Evolutionary conservation across 2,329 filamentous ascomycete species (phyloP).

Genomic region (Cadophora malorum): DNA sequence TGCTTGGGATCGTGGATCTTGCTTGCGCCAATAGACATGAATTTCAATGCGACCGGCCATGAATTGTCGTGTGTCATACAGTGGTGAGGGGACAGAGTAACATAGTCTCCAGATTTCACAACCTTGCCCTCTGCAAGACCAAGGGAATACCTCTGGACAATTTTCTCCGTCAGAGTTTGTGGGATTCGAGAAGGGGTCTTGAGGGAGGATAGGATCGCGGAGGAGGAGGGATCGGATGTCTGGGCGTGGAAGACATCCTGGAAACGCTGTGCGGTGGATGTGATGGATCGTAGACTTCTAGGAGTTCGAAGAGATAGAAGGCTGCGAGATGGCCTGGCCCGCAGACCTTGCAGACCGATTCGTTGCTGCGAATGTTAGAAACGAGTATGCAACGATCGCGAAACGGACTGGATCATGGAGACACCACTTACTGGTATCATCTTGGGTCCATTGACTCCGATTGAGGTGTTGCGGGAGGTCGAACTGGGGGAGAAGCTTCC

Average conservation of each 20-base stretch:
- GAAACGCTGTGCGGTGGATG: constrained; percentile 43
- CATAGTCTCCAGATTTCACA: constrained; percentile 83
- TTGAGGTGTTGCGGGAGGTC: constrained; percentile 12
- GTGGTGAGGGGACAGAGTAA: constrained; percentile 72
- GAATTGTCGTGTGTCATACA: constrained; percentile 91
- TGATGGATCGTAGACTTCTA: constrained; percentile 38
- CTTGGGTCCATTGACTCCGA: constrained; percentile 37
- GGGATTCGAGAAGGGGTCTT: constrained; percentile 50
- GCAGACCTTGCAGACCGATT: constrained; percentile 42
- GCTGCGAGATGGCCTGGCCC: constrained; percentile 40
- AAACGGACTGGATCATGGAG: neutral
- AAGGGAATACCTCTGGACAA: constrained; percentile 82
- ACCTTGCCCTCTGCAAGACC: constrained; percentile 76
- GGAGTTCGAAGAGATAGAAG: constrained; percentile 37
- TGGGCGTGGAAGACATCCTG: constrained; percentile 69
- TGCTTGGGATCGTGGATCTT: constrained; percentile 75
- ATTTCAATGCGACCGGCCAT: constrained; percentile 76
- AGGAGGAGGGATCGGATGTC: constrained; percentile 58
- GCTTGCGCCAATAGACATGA: constrained; percentile 81
- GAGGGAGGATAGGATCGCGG: constrained; percentile 61
- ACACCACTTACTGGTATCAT: constrained; percentile 39
- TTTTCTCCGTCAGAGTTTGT: constrained; percentile 92
- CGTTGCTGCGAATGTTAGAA: constrained; percentile 32
- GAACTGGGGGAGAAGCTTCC: constrained; percentile 12
- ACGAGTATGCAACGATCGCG: neutral